Evolutionary conservation across 2,329 filamentous ascomycete species (phyloP), one percentile per base, ranked within the genome.

Genomic region (Neurospora crassa): DNA sequence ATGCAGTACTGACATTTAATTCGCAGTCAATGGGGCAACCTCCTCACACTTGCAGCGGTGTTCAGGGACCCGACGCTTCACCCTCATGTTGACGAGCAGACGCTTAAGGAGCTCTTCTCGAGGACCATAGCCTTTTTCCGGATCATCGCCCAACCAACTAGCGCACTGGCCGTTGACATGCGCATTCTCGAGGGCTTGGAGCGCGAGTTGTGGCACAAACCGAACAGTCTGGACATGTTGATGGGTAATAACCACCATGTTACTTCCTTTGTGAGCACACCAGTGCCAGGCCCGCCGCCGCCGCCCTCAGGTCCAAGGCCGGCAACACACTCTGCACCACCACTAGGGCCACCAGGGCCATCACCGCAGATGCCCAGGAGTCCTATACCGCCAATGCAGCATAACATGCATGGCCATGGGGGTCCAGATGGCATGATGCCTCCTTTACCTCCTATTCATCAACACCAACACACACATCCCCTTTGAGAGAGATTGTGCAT

Each of bases 1-100:
- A 71, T 70, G 70, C 70, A 43, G 68, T 6, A 70, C 42, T 37
- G 24, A 24, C 70, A 45, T 71, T 71, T 71, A 29, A 16, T 24
- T 34, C 29, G 16, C 53, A 69, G 94, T 6, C 96, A 99, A 93
- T 99, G 96, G 84, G 95, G 96, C 72, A 98, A 98, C 79, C 88
- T 97, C 77, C 85, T 98, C 68, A 93, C 96, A n/a, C 87, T 99
- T 2, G 89, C 92, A 37, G 94, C 95, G 1, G 92, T 91, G 3
- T 94, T 89, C 80, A 87, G 86, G 73, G 92, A 95, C 67, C 86
- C 84, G 5, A 81, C 85, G 37, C 85, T 96, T 1, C 81, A 82
- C 5, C 79, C 82, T 5, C 86, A 89, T 40, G 85, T 97, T 24
- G 80, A 88, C 3, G 81, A 82, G 68, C 79, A 85, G 0, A 81